A percentile compares a stretch with the other conserved stretches of the same genome.
These are phyloP conservation scores for Arabidopsis arenosa DNA, from an alignment of 345 rosid genomes.

Conservation along the genomic window DNA sequence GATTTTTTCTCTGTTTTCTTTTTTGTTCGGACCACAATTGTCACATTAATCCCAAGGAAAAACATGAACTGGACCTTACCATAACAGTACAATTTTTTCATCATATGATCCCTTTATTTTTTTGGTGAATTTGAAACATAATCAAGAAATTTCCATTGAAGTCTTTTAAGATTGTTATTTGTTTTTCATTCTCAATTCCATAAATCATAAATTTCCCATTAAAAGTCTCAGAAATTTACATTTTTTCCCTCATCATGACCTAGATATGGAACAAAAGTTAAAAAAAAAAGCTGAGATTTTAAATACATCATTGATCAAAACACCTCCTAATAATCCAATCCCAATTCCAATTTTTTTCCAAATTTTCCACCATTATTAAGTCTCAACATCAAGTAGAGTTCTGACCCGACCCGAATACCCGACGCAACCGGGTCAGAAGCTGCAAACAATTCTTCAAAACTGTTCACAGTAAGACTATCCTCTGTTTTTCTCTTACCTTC, in stretches of 20 bases:
- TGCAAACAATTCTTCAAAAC: conserved; percentile 25
- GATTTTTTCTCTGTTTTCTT: not conserved
- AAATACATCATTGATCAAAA: not conserved
- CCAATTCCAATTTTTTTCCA: not conserved
- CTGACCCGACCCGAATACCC: conserved; percentile 39
- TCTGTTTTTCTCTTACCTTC: conserved; percentile 26
- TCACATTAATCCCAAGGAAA: conserved; percentile 28
- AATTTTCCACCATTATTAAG: not conserved
- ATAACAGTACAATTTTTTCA: conserved; percentile 1
- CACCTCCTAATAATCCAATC: conserved; percentile 25
- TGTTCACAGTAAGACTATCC: conserved; percentile 17
- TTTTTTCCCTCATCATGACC: not conserved
- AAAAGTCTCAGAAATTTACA: conserved; percentile 25
- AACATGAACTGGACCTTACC: conserved; percentile 14
- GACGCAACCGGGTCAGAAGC: conserved; percentile 35
- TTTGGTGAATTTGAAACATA: not conserved
- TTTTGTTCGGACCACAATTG: conserved; percentile 27
- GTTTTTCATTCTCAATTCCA: not conserved
- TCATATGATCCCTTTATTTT: not conserved
- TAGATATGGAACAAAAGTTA: conserved; percentile 27
- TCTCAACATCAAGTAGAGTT: conserved; percentile 12
- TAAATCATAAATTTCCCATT: conserved; percentile 6
- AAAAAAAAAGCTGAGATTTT: conserved; percentile 7
- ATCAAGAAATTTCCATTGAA: not conserved
- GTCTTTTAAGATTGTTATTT: not conserved